These are phyloP conservation scores for Botrytis tulipae DNA, from an alignment of 2,329 filamentous ascomycete genomes.

Conservation along the genomic window DNA sequence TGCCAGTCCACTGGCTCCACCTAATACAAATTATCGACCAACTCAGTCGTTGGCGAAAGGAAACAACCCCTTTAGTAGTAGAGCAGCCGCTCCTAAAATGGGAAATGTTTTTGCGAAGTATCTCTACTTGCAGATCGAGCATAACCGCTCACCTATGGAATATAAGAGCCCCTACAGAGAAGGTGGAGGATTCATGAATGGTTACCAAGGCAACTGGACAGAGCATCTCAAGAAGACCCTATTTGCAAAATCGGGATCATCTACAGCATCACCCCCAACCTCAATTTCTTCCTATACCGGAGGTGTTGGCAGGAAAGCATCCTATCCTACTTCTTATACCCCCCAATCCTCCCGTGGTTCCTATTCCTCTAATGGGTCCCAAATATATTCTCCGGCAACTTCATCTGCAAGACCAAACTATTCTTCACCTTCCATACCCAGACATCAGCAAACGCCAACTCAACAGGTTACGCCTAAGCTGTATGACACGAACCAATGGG, in stretches of 20 bases:
- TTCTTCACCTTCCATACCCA: slow-evolving; percentile 19
- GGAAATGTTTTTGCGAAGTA: slow-evolving; percentile 36
- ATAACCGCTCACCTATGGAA: slow-evolving; percentile 56
- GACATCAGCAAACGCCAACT: slow-evolving; percentile 23
- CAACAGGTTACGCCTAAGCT: slow-evolving; percentile 19
- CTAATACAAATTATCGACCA: slow-evolving; percentile 26
- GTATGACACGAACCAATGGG: slow-evolving; percentile 25
- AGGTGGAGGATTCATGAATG: slow-evolving; percentile 58
- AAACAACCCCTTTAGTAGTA: slow-evolving; percentile 33
- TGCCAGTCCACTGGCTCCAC: slow-evolving; percentile 23
- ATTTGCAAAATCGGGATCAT: slow-evolving; percentile 30
- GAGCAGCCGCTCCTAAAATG: slow-evolving; percentile 21
- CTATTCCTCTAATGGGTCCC: slow-evolving; percentile 3
- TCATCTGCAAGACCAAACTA: slow-evolving; percentile 8
- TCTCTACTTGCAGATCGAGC: slow-evolving; percentile 57
- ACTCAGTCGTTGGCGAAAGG: slow-evolving; percentile 24
- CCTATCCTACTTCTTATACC: slow-evolving; percentile 2
- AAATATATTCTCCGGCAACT: slow-evolving; percentile 18
- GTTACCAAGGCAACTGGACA: slow-evolving; percentile 50
- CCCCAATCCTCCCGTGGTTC: slow-evolving; percentile 1
- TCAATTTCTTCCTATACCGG: slow-evolving; percentile 20
- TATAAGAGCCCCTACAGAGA: slow-evolving; percentile 60
- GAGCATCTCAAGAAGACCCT: slow-evolving; percentile 36
- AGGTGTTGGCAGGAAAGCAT: not conserved
- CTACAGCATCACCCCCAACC: not conserved